These are phyloP conservation scores for Juncus effusus DNA, from an alignment of 176 grass and related monocot species.

Conservation along the genomic window DNA sequence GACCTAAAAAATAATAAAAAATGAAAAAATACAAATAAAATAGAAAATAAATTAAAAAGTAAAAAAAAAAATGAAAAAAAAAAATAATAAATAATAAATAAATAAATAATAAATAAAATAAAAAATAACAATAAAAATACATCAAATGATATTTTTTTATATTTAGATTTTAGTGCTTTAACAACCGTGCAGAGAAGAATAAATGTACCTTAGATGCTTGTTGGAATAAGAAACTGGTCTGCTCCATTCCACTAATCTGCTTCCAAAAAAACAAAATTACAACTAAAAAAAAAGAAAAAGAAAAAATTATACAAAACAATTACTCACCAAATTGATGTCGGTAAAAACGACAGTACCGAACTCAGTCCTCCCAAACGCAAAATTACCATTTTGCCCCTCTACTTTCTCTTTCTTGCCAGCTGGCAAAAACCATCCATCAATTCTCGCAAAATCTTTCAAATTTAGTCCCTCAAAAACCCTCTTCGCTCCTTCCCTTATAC, in stretches of 20 bases:
- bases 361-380: constrained; percentile 56
- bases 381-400: constrained; percentile 35
- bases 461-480: constrained; percentile 58
- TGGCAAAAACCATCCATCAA: constrained; percentile 97
- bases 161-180: background rate
- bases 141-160: too few species aligned
- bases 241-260: constrained; percentile 99
- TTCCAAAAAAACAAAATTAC: too few species aligned
- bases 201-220: constrained; percentile 82
- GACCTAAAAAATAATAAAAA: constrained; percentile 49
- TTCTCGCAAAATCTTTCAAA: constrained; percentile 77
- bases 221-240: constrained; percentile 97
- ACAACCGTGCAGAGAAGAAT: constrained; percentile 6
- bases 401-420: constrained; percentile 5
- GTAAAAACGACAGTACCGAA: constrained; percentile 74
- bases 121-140: too few species aligned
- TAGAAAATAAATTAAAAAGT: too few species aligned
- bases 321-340: constrained; percentile 89
- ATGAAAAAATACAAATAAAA: too few species aligned
- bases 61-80: too few species aligned
- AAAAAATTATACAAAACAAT: background rate
- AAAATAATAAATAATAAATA: too few species aligned
- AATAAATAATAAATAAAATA: too few species aligned
- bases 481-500: constrained; percentile 78
- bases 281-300: background rate